These are phyloP conservation scores for Kazachstania bromeliacearum DNA, from an alignment of 805 yeast genomes.

Conservation along the genomic window DNA sequence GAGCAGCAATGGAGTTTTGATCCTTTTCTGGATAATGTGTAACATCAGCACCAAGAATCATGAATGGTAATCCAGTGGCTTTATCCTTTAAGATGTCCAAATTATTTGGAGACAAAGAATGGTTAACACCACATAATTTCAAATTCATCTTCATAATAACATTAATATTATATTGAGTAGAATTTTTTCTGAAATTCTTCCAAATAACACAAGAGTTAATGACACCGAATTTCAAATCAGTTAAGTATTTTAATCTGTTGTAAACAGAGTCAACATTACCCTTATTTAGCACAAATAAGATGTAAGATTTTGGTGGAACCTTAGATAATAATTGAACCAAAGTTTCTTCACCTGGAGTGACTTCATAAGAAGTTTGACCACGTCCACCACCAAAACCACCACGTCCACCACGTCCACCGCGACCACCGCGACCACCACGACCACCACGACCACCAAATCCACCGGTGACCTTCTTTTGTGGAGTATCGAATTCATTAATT, in stretches of 20 bases:
- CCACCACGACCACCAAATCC: slow-evolving; percentile 10
- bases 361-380: slow-evolving; percentile 4
- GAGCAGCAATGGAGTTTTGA: slow-evolving; percentile 16
- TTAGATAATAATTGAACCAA: slow-evolving; percentile 7
- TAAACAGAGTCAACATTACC: slow-evolving; percentile 10
- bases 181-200: slow-evolving; percentile 14
- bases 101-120: slow-evolving; percentile 9
- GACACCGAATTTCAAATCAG: slow-evolving; percentile 17
- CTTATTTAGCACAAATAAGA: slow-evolving; percentile 10
- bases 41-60: slow-evolving; percentile 20
- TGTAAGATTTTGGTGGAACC: slow-evolving; percentile 13
- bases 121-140: slow-evolving; percentile 16
- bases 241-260: slow-evolving; percentile 16
- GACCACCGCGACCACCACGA: slow-evolving; percentile 9
- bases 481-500: slow-evolving; percentile 13
- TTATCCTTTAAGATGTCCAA: slow-evolving; percentile 10
- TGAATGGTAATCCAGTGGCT: slow-evolving; percentile 12
- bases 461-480: slow-evolving; percentile 6
- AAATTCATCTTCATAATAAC: slow-evolving; percentile 20
- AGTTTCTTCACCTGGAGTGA: slow-evolving; percentile 13
- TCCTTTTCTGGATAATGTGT: slow-evolving; percentile 20
- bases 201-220: slow-evolving; percentile 16
- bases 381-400: slow-evolving; percentile 13
- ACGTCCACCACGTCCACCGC: slow-evolving; percentile 13
- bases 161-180: slow-evolving; percentile 15